Base-by-base conservation (phyloP, 176 grass and related monocot species). In the Oryza meyeriana region DNA sequence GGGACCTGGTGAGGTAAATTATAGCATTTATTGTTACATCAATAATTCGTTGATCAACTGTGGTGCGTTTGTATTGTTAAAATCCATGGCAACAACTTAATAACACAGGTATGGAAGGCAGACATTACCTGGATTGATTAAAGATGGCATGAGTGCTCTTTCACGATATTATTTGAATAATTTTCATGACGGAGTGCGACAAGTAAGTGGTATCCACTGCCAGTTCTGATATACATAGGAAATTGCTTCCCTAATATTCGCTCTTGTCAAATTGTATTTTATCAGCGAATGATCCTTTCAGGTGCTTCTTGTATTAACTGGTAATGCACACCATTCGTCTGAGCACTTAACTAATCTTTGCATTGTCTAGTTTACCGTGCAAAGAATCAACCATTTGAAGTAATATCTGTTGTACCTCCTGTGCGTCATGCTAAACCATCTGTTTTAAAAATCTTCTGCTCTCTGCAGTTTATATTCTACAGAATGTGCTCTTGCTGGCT, bases 141-240 rank as follows among this genome's bases (percentile, higher is more conserved):
- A 95, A 84, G 96, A 94, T 90, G 96, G 93, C 29, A 87, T 94
- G 83, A 95, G 83, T 80, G 89, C 96, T 83, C 88, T 99, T 85
- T 95, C 96, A 18, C 87, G 96, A 74, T 99, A 99, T 90, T 99
- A 95, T 88, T 90, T 95, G 89, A 97, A 99, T 85, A 99, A 99
- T 89, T 99, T 95, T 87, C 96, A 95, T 71, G 96, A 99, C 2
- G 96, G 96, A 74, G 71, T 92, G 80, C 82, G 93, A 61, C 96
- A 99, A 81, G 96, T 95, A 90, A 63, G 80, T 86, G 24, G 1
- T 30, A 47, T 55, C 64, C 20, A 17, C 75, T 72, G 41, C 59
- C 2, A 40, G 4, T 72, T 87, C 26, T 79, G 71, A 64, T 65
- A 61, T 69, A 68, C 9, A 12, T 42, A 30, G 24, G 28, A 82